These are phyloP conservation scores for Penicillium sp. DNA, from an alignment of 2,329 filamentous ascomycete genomes.

Conservation along the genomic window DNA sequence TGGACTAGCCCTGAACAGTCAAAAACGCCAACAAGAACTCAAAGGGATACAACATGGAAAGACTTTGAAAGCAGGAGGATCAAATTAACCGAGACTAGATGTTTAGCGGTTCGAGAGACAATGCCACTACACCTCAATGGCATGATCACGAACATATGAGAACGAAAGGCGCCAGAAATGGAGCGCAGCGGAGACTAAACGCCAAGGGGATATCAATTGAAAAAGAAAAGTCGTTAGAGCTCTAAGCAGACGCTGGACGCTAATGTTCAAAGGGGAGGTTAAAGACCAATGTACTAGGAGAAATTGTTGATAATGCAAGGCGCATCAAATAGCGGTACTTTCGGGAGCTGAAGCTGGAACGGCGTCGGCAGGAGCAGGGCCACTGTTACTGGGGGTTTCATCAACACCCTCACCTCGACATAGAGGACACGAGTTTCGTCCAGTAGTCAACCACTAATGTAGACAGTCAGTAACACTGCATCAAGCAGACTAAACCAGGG, in stretches of 20 bases:
- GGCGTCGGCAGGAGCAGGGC: conserved; percentile 15
- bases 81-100: neutral
- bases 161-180: neutral
- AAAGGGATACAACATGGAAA: neutral
- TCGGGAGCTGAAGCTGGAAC: conserved; percentile 14
- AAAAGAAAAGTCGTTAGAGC: conserved; percentile 27
- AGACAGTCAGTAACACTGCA: conserved; percentile 29
- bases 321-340: conserved; percentile 8
- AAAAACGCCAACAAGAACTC: neutral
- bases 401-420: conserved; percentile 44
- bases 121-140: neutral
- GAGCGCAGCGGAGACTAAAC: conserved; percentile 13
- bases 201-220: conserved; percentile 32
- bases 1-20: neutral
- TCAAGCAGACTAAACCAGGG: conserved; percentile 4
- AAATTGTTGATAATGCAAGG: neutral
- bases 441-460: conserved; percentile 64
- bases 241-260: conserved; percentile 33
- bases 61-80: neutral
- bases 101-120: neutral
- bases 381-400: conserved; percentile 29
- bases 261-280: conserved; percentile 22
- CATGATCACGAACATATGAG: neutral
- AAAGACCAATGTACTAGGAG: conserved; percentile 4
- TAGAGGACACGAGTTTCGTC: conserved; percentile 40